phyloP scores from a whole-genome alignment of 371 early-diverging fungal species.

The Mortierella sp. region DNA sequence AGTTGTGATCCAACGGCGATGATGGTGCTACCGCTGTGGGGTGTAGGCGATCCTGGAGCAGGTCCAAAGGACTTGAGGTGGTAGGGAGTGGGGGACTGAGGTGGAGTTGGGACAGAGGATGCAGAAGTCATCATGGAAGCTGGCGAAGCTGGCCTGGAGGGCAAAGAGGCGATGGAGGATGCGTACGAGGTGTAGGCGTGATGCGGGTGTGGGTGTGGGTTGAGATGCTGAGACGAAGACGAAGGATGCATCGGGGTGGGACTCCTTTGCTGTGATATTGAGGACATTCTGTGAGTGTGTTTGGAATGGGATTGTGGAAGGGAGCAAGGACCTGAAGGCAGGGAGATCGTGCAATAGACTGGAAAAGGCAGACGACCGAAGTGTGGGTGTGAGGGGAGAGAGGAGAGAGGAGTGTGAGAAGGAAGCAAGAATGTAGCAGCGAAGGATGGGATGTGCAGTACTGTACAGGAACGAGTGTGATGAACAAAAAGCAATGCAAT shows the following conservation, averaged over 20 bases:
- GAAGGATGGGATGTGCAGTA: background rate
- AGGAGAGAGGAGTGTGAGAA: background rate
- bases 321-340: background rate
- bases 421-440: background rate
- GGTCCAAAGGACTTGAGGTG: constrained; percentile 30
- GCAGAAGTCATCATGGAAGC: constrained; percentile 20
- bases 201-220: constrained; percentile 11
- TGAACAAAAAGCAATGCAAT: too few relatives aligned
- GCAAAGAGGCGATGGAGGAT: constrained; percentile 40
- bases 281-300: too few relatives aligned
- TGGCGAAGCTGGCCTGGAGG: constrained; percentile 36
- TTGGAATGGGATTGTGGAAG: too few relatives aligned
- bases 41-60: constrained; percentile 27
- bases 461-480: background rate
- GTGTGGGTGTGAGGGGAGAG: background rate
- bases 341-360: background rate
- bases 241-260: constrained; percentile 24
- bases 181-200: constrained; percentile 35
- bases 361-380: background rate
- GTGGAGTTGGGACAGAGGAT: constrained; percentile 35
- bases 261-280: constrained; percentile 30
- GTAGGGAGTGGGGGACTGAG: constrained; percentile 41
- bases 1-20: constrained; percentile 50
- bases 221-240: constrained; percentile 25
- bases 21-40: constrained; percentile 30